phyloP scores from a whole-genome alignment of 768 basidiomycete species.

The Megacollybia marginata region DNA sequence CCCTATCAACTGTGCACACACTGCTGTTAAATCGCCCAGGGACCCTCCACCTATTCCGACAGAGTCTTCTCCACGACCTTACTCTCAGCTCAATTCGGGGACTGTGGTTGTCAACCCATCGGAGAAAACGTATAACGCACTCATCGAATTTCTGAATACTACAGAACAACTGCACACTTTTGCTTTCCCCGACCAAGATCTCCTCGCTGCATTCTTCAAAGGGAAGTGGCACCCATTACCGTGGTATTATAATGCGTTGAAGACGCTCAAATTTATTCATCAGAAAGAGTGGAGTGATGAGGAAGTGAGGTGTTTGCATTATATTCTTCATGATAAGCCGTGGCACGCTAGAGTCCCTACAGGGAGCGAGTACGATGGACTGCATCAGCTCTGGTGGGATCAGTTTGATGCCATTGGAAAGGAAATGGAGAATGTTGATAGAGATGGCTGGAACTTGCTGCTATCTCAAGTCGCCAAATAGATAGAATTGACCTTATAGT shows the following conservation, averaged over 20 bases:
- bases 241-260: constrained; percentile 91
- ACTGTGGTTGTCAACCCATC: constrained; percentile 83
- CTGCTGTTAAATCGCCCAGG: constrained; percentile 42
- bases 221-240: constrained; percentile 73
- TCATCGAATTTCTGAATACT: constrained; percentile 50
- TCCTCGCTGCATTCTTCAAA: constrained; percentile 73
- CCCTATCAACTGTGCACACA: constrained; percentile 88
- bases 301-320: constrained; percentile 82
- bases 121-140: constrained; percentile 35
- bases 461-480: too few species aligned
- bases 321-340: constrained; percentile 81
- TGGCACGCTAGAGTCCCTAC: constrained; percentile 54
- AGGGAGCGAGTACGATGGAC: constrained; percentile 41
- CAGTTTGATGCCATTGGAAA: constrained; percentile 40
- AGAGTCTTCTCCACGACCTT: constrained; percentile 55
- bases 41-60: constrained; percentile 26
- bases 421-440: constrained; percentile 11
- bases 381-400: constrained; percentile 80
- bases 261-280: constrained; percentile 75
- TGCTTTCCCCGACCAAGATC: constrained; percentile 87
- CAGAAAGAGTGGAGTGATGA: constrained; percentile 74
- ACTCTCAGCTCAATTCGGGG: constrained; percentile 85
- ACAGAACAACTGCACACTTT: constrained; percentile 32
- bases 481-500: too few species aligned
- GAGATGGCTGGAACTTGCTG: too few species aligned